phyloP scores from a whole-genome alignment of 129 eudicot genomes.

The Oenanthe sinensis region DNA sequence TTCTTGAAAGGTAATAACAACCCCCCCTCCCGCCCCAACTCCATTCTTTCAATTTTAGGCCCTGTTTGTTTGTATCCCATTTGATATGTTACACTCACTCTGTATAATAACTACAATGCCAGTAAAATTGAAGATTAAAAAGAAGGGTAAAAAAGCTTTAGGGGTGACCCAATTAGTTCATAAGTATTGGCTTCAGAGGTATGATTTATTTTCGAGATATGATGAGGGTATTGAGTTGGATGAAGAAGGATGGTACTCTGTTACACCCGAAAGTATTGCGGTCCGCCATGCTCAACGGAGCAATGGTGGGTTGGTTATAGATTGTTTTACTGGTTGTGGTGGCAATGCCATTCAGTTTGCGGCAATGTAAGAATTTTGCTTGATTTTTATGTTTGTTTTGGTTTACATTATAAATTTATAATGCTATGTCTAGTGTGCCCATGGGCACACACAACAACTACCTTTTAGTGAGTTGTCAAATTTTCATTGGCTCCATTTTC shows the following conservation, averaged over 20 bases:
- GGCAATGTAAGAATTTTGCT: slow-evolving; percentile 32
- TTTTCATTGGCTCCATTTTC: no score
- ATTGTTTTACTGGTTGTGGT: slow-evolving; percentile 71
- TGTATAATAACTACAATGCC: neutral
- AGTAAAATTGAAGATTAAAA: slow-evolving; percentile 29
- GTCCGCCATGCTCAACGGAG: slow-evolving; percentile 51
- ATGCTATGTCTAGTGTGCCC: no score
- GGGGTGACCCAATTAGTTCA: slow-evolving; percentile 26
- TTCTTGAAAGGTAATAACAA: slow-evolving; percentile 23
- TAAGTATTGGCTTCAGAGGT: slow-evolving; percentile 68
- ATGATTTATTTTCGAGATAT: slow-evolving; percentile 50
- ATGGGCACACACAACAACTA: no score
- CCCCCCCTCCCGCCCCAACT: neutral
- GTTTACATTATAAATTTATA: neutral
- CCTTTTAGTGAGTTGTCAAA: no score
- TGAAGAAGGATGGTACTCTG: slow-evolving; percentile 88
- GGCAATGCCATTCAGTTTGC: slow-evolving; percentile 86
- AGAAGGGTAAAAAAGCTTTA: slow-evolving; percentile 15
- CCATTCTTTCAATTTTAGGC: neutral
- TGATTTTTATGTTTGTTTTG: neutral
- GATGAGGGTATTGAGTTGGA: slow-evolving; percentile 60
- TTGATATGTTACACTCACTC: neutral
- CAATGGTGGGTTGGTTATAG: slow-evolving; percentile 42
- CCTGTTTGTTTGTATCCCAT: neutral
- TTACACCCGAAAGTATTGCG: slow-evolving; percentile 72